phyloP scores from a whole-genome alignment of 805 yeast species.

The Saturnispora mendoncae region DNA sequence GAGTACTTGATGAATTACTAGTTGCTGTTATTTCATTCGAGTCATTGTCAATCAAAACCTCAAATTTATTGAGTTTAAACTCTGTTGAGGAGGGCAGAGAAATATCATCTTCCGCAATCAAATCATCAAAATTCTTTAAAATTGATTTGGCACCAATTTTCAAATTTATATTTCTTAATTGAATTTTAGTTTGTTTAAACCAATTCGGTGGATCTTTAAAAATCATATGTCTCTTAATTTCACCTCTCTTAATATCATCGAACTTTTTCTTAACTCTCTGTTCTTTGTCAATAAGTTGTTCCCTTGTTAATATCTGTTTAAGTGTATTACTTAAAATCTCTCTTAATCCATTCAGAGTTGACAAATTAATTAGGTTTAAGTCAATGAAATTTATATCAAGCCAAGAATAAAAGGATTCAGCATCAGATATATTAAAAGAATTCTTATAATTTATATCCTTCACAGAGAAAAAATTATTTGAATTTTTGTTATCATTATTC shows the following conservation, averaged over 20 bases:
- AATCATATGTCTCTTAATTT: slow-evolving; percentile 13
- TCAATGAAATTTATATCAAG: slow-evolving; percentile 16
- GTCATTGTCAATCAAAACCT: background rate
- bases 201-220: slow-evolving; percentile 29
- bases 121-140: slow-evolving; percentile 13
- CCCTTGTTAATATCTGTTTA: background rate
- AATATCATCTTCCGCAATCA: slow-evolving; percentile 7
- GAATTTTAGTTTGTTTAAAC: slow-evolving; percentile 25
- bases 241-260: background rate
- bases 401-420: slow-evolving; percentile 13
- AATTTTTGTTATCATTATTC: slow-evolving; percentile 7
- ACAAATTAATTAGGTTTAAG: slow-evolving; percentile 24
- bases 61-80: background rate
- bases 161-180: slow-evolving; percentile 10
- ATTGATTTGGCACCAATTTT: slow-evolving; percentile 18
- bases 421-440: slow-evolving; percentile 20
- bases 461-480: slow-evolving; percentile 7
- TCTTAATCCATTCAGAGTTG: slow-evolving; percentile 22
- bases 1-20: background rate
- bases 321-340: slow-evolving; percentile 9
- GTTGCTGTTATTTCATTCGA: background rate
- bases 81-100: slow-evolving; percentile 8
- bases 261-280: background rate
- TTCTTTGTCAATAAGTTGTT: background rate
- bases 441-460: slow-evolving; percentile 18